These are phyloP conservation scores for Peniophora sp. DNA, from an alignment of 1,284 basidiomycete species.

Conservation along the genomic window DNA sequence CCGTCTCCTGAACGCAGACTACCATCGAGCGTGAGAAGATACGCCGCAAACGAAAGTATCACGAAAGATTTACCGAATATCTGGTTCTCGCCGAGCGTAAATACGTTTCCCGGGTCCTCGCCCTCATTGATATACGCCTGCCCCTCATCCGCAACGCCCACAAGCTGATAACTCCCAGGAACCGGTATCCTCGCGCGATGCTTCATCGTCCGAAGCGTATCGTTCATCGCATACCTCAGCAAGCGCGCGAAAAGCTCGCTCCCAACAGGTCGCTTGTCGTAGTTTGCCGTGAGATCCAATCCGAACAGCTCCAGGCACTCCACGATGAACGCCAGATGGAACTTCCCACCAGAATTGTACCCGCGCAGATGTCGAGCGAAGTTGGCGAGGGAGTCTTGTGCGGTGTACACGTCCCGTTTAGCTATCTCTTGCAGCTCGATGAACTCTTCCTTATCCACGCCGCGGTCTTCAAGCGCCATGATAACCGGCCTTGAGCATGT, in stretches of 20 bases:
- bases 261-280: constrained; percentile 27
- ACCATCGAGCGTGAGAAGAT: neutral
- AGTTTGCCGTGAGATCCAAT: constrained; percentile 31
- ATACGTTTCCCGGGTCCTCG: constrained; percentile 33
- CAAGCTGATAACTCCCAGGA: constrained; percentile 54
- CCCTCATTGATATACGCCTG: constrained; percentile 41
- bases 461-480: constrained; percentile 27
- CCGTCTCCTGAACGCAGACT: constrained; percentile 48
- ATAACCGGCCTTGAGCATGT: constrained; percentile 9
- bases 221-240: constrained; percentile 18
- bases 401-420: constrained; percentile 39
- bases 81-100: constrained; percentile 36
- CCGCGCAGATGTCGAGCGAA: constrained; percentile 35
- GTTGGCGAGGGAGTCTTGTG: constrained; percentile 37
- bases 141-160: constrained; percentile 72
- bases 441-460: constrained; percentile 42
- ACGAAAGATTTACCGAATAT: constrained; percentile 44
- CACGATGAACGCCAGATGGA: constrained; percentile 39
- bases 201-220: constrained; percentile 43
- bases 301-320: constrained; percentile 37
- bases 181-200: constrained; percentile 63
- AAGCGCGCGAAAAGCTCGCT: constrained; percentile 49
- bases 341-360: constrained; percentile 42
- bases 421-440: constrained; percentile 42
- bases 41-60: too few relatives aligned